Evolutionary conservation across 345 rosid genomes (phyloP).

Genomic region (Crucihimalaya himalaica): DNA sequence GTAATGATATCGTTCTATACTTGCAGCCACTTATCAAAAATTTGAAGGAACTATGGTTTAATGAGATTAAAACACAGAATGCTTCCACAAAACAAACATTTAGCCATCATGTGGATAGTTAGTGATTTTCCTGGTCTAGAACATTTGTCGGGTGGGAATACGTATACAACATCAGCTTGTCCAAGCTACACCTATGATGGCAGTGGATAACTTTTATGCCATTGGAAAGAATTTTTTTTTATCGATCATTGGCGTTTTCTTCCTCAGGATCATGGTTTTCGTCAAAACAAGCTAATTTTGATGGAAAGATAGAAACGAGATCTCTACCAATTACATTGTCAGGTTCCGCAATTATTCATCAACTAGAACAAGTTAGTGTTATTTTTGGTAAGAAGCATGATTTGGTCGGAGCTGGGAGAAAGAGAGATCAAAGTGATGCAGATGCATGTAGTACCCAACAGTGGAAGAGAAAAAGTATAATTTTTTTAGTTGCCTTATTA

Average conservation of each 20-base stretch:
- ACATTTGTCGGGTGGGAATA: background rate
- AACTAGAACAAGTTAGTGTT: background rate
- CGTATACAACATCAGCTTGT: background rate
- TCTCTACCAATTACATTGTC: background rate
- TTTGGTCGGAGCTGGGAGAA: background rate
- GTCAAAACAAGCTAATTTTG: background rate
- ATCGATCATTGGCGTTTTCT: background rate
- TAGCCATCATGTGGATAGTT: background rate
- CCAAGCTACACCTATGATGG: background rate
- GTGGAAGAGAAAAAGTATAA: background rate
- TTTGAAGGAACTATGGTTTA: conserved; percentile 3
- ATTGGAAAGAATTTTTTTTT: background rate
- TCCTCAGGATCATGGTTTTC: background rate
- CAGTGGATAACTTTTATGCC: background rate
- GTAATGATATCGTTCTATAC: background rate
- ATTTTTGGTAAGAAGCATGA: background rate
- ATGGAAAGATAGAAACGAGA: background rate
- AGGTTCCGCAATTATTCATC: background rate
- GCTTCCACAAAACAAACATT: background rate
- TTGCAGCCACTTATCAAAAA: conserved; percentile 3
- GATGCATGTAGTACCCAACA: background rate
- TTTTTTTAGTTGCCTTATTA: background rate
- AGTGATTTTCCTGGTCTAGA: background rate
- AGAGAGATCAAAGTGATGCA: background rate
- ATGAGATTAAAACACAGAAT: background rate